Evolutionary conservation across 306 rosid genomes (phyloP).

Genomic region (Notholithocarpus densiflorus): DNA sequence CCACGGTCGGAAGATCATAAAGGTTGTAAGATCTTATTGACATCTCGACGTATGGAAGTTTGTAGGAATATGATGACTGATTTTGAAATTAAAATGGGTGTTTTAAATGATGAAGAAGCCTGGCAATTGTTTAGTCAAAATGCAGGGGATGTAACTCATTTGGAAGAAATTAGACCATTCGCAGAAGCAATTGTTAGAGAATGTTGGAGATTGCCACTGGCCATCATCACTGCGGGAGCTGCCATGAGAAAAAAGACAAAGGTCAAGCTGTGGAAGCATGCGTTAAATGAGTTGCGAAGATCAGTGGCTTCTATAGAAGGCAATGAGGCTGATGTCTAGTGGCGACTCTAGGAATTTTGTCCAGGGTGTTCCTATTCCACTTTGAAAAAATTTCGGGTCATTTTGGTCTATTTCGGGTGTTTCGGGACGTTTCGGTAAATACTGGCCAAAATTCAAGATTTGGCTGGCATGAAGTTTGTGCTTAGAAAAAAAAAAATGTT

Average conservation of each 20-base stretch:
- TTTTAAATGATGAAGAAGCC: not conserved
- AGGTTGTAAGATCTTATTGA: slow-evolving; percentile 12
- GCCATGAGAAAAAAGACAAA: slow-evolving; percentile 6
- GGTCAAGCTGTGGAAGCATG: slow-evolving; percentile 9
- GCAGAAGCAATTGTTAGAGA: too few species aligned
- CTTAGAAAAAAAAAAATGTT: too few species aligned
- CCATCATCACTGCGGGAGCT: slow-evolving; percentile 1
- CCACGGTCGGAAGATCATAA: slow-evolving; percentile 7
- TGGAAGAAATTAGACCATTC: not conserved
- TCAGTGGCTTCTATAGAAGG: not conserved
- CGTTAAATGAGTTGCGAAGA: not conserved
- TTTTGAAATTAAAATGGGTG: slow-evolving; percentile 7
- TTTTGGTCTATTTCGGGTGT: too few species aligned
- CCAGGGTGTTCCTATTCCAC: too few species aligned
- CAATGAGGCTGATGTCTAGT: not conserved
- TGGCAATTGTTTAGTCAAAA: not conserved
- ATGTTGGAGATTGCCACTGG: not conserved
- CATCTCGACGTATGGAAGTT: not conserved
- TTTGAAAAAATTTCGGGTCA: too few species aligned
- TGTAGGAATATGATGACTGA: slow-evolving; percentile 14
- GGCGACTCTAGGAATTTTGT: too few species aligned
- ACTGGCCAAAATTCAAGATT: too few species aligned
- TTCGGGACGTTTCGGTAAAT: too few species aligned
- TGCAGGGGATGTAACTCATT: slow-evolving; percentile 11
- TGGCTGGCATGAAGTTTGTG: too few species aligned